Evolutionary conservation across 192 early-diverging fungal genomes (phyloP).

Genomic region (Coemansia sp.): DNA sequence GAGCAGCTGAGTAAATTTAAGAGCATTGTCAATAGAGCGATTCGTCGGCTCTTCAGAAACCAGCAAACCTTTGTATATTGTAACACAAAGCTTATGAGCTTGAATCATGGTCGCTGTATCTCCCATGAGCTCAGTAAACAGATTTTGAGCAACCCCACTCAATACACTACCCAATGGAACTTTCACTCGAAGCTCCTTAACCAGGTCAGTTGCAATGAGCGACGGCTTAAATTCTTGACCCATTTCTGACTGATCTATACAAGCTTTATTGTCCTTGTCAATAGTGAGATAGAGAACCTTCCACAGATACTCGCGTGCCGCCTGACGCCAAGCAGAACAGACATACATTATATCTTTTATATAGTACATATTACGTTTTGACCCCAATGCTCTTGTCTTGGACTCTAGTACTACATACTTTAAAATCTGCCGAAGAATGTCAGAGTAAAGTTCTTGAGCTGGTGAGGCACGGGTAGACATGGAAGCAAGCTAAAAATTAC

Average conservation of each 20-base stretch:
- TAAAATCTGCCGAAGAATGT: background rate
- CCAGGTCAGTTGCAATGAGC: background rate
- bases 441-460: background rate
- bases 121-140: too few species aligned
- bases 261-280: background rate
- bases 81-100: background rate
- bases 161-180: background rate
- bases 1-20: background rate
- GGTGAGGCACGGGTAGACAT: background rate
- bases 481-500: background rate
- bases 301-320: background rate
- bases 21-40: background rate
- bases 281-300: background rate
- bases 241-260: background rate
- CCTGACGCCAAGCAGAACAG: background rate
- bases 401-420: background rate
- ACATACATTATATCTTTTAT: background rate
- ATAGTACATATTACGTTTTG: background rate
- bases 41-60: background rate
- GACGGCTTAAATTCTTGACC: background rate
- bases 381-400: background rate
- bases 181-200: background rate
- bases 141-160: background rate
- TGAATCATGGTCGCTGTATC: background rate
- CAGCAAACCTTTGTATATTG: background rate